Percentiles rank a stretch among this genome's conserved stretches.
These are phyloP conservation scores for Claviceps sorghi DNA, from an alignment of 2,329 filamentous ascomycete species.

Conservation along the genomic window DNA sequence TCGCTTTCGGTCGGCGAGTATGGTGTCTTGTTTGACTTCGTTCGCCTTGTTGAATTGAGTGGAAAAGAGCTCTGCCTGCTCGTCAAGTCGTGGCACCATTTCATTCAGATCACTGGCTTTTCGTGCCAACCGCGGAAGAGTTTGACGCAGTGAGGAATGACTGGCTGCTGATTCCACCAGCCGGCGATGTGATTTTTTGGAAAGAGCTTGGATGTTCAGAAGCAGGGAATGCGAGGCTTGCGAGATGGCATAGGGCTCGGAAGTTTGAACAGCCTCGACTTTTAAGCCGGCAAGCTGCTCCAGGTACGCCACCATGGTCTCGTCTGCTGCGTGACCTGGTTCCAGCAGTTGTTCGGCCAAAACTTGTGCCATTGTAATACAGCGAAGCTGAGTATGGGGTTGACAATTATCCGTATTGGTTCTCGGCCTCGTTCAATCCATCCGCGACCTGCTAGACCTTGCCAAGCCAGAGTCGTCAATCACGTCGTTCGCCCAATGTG, in stretches of 20 bases:
- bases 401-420: neutral
- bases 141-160: conserved; percentile 56
- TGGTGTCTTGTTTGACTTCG: conserved; percentile 50
- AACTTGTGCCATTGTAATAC: conserved; percentile 20
- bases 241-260: conserved; percentile 65
- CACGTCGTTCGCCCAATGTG: neutral
- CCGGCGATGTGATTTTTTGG: conserved; percentile 74
- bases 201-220: conserved; percentile 72
- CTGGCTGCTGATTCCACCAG: conserved; percentile 70
- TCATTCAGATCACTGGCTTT: conserved; percentile 53
- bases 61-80: conserved; percentile 65
- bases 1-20: conserved; percentile 60
- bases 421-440: neutral
- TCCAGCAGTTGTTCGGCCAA: conserved; percentile 20
- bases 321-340: conserved; percentile 25
- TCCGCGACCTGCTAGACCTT: neutral
- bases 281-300: conserved; percentile 63
- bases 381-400: neutral
- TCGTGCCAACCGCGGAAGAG: conserved; percentile 54
- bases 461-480: neutral
- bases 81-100: conserved; percentile 65
- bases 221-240: conserved; percentile 69
- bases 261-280: conserved; percentile 54
- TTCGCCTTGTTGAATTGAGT: conserved; percentile 64
- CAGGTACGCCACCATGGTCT: conserved; percentile 55